These are phyloP conservation scores for Apiotrichum domesticum DNA, from an alignment of 1,284 basidiomycete genomes.

Conservation along the genomic window DNA sequence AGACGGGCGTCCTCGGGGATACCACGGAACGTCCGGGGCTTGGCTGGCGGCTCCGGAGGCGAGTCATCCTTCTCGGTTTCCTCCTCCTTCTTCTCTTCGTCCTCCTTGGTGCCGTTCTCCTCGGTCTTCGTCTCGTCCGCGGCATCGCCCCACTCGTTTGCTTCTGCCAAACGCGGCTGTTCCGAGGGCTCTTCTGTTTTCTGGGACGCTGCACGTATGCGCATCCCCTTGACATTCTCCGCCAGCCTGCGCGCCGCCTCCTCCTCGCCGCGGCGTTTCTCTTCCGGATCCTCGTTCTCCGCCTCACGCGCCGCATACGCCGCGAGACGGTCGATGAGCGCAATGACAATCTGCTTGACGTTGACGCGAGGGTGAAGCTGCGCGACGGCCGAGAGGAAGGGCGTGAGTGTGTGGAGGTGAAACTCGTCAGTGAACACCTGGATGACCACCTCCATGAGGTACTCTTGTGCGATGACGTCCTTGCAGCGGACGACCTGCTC, in stretches of 20 bases:
- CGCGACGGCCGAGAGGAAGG: conserved; percentile 87
- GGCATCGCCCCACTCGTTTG: conserved; percentile 28
- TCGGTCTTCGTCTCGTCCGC: background rate
- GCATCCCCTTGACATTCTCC: conserved; percentile 63
- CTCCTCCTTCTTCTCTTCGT: conserved; percentile 9
- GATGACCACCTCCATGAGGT: conserved; percentile 96
- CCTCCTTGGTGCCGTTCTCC: conserved; percentile 16
- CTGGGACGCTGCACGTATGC: conserved; percentile 39
- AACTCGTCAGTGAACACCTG: conserved; percentile 97
- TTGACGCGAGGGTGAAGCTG: conserved; percentile 92
- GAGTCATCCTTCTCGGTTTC: conserved; percentile 16
- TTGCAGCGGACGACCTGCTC: conserved; percentile 96
- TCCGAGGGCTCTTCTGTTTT: background rate
- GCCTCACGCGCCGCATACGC: conserved; percentile 89
- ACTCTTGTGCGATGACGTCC: conserved; percentile 94
- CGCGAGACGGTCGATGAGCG: conserved; percentile 88
- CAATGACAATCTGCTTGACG: conserved; percentile 93
- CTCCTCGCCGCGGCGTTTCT: conserved; percentile 82
- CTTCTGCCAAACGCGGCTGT: conserved; percentile 30
- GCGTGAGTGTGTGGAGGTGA: conserved; percentile 83
- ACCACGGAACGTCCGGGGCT: conserved; percentile 62
- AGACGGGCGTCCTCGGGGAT: conserved; percentile 85
- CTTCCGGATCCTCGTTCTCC: conserved; percentile 86
- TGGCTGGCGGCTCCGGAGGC: conserved; percentile 26
- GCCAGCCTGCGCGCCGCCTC: conserved; percentile 77